These are phyloP conservation scores for Selaginella moellendorffii DNA, from an alignment of 75 land plant genomes.

Conservation along the genomic window DNA sequence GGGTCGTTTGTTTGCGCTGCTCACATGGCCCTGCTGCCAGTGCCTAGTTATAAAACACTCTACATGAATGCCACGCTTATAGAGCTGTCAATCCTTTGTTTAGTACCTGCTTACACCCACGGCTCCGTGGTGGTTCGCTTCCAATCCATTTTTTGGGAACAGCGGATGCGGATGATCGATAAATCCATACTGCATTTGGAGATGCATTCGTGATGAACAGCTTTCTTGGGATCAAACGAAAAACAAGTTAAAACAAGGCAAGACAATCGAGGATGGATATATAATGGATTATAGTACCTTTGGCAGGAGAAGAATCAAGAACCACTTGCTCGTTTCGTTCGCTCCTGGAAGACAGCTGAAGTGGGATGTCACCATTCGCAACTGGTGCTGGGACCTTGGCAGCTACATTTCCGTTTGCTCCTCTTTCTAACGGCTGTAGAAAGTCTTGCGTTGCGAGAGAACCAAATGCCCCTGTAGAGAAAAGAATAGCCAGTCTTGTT, in stretches of 20 bases:
- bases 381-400: not conserved
- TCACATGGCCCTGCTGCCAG: not conserved
- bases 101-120: not conserved
- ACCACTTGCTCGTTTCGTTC: not conserved
- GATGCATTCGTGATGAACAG: not conserved
- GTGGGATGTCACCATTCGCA: not conserved
- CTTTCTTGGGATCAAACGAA: not conserved
- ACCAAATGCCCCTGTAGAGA: not conserved
- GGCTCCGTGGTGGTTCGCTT: not conserved
- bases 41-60: not conserved
- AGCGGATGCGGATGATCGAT: not conserved
- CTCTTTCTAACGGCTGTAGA: conserved; percentile 22
- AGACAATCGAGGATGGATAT: not conserved
- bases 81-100: not conserved
- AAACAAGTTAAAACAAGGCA: not conserved
- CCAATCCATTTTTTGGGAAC: not conserved
- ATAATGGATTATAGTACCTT: not conserved
- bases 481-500: not conserved
- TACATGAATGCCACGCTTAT: too few relatives aligned
- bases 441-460: conserved; percentile 20
- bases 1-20: not conserved
- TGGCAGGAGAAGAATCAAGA: not conserved
- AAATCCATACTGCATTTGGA: not conserved
- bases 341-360: not conserved
- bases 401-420: not conserved